phyloP scores from a whole-genome alignment of 768 basidiomycete genomes.

The Hypholoma fasciculare region DNA sequence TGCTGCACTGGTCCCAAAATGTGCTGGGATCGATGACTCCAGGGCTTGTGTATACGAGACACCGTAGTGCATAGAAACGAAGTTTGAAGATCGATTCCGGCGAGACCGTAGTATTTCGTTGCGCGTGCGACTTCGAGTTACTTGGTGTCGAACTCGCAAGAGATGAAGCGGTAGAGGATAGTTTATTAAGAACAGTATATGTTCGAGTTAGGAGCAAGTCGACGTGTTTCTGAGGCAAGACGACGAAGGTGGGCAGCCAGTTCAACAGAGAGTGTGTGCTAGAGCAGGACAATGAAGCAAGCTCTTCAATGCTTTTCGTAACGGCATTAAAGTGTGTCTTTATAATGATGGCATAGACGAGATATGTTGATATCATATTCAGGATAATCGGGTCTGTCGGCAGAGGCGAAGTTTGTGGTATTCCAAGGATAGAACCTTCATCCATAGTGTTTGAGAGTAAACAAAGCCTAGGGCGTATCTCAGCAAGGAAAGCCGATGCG shows the following conservation, averaged over 20 bases:
- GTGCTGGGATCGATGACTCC: constrained; percentile 48
- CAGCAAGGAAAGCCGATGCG: constrained; percentile 44
- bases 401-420: constrained; percentile 38
- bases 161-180: constrained; percentile 21
- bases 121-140: constrained; percentile 6
- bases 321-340: constrained; percentile 10
- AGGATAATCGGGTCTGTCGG: constrained; percentile 36
- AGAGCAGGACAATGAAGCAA: constrained; percentile 20
- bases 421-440: constrained; percentile 31
- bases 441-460: constrained; percentile 24
- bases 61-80: constrained; percentile 49
- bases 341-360: constrained; percentile 50
- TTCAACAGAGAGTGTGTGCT: constrained; percentile 38
- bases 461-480: constrained; percentile 46
- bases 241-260: constrained; percentile 50
- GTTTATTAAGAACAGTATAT: constrained; percentile 55
- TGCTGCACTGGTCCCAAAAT: constrained; percentile 73
- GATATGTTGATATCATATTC: constrained; percentile 60
- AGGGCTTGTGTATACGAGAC: constrained; percentile 43
- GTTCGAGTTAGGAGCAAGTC: constrained; percentile 60
- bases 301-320: constrained; percentile 14
- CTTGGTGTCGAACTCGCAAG: not conserved
- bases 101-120: constrained; percentile 3
- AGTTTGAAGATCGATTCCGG: constrained; percentile 29
- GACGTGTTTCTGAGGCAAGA: constrained; percentile 50